These are phyloP conservation scores for Sclerotinia spermophila DNA, from an alignment of 2,329 filamentous ascomycete genomes.

Conservation along the genomic window DNA sequence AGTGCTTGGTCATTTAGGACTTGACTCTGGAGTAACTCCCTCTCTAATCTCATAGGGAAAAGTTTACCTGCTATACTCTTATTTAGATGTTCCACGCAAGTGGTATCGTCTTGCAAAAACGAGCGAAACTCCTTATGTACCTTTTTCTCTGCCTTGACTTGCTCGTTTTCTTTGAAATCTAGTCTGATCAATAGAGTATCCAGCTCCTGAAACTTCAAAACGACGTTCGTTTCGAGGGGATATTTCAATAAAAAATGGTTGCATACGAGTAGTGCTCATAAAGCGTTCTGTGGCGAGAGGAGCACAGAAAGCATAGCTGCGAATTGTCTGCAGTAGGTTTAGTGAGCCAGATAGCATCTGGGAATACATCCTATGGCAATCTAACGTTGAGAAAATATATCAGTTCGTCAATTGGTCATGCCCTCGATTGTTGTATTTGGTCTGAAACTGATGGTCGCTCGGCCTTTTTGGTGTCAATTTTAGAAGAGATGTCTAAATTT, in stretches of 20 bases:
- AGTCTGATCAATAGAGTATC: neutral
- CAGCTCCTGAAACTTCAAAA: neutral
- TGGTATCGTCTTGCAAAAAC: neutral
- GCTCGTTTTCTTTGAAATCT: neutral
- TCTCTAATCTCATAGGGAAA: neutral
- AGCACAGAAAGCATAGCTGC: slow-evolving; percentile 9
- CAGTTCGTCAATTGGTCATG: neutral
- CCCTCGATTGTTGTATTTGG: neutral
- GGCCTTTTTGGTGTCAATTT: neutral
- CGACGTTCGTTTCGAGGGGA: slow-evolving; percentile 3
- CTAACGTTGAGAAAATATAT: neutral
- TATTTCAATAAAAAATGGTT: slow-evolving; percentile 23
- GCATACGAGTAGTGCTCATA: slow-evolving; percentile 25
- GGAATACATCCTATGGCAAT: neutral
- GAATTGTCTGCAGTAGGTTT: slow-evolving; percentile 15
- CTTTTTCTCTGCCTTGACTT: neutral
- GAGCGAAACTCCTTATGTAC: neutral
- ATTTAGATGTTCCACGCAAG: neutral
- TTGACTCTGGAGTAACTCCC: neutral
- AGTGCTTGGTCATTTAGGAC: neutral
- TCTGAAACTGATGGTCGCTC: neutral
- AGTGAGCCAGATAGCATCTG: slow-evolving; percentile 22
- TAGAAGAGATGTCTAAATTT: neutral
- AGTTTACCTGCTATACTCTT: neutral
- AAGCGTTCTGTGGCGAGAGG: neutral